These are phyloP conservation scores for Hyphopichia khmerensis DNA, from an alignment of 1,139 yeast genomes.

Conservation along the genomic window DNA sequence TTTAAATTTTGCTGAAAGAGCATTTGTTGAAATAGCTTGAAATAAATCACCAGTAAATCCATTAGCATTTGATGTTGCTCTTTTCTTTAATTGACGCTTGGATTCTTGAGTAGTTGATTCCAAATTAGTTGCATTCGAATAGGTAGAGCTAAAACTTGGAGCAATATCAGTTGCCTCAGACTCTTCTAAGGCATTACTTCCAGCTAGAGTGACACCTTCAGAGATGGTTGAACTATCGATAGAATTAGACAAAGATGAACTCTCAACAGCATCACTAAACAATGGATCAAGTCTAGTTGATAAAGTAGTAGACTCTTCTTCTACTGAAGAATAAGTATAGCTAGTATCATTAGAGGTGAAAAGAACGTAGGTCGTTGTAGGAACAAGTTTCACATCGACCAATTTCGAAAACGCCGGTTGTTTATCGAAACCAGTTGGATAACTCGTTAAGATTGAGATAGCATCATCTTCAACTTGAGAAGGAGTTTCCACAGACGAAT, in stretches of 20 bases:
- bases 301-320: neutral
- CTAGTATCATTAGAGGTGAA: neutral
- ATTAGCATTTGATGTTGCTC: conserved; percentile 1
- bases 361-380: conserved; percentile 2
- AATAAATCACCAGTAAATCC: conserved; percentile 33
- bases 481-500: no score
- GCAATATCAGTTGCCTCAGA: neutral
- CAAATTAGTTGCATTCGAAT: neutral
- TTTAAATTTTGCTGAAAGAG: conserved; percentile 42
- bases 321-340: neutral
- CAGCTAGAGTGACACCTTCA: neutral
- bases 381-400: neutral
- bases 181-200: neutral
- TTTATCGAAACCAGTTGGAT: neutral
- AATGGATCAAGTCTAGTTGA: neutral
- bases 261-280: neutral
- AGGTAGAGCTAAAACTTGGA: no score
- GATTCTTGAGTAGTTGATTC: no score
- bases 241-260: neutral
- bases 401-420: neutral
- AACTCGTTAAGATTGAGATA: neutral
- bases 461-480: no score
- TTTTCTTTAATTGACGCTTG: neutral
- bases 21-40: conserved; percentile 36
- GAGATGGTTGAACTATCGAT: neutral